phyloP scores from a whole-genome alignment of 2,329 filamentous ascomycete genomes.

The Aureobasidium sp. region DNA sequence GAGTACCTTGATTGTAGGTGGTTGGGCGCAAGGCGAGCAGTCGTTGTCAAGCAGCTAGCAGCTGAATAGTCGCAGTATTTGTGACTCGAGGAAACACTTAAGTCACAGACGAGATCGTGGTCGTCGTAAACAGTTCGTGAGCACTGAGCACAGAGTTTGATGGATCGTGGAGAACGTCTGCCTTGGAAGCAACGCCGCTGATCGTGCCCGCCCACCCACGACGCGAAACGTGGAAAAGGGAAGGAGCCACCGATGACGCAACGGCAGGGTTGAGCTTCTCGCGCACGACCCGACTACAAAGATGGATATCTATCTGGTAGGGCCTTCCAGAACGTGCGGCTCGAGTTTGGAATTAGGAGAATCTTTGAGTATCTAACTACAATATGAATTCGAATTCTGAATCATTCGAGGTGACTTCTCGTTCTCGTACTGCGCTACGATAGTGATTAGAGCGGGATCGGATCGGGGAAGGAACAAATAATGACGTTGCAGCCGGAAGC shows the following conservation, averaged over 20 bases:
- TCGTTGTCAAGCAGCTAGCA: neutral
- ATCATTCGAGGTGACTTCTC: neutral
- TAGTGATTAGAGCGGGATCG: neutral
- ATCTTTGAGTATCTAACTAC: neutral
- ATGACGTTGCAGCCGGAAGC: neutral
- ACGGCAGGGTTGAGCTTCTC: neutral
- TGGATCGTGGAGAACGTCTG: neutral
- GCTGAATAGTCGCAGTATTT: neutral
- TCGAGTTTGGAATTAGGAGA: neutral
- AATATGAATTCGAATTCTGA: neutral
- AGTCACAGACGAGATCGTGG: neutral
- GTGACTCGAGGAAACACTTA: neutral
- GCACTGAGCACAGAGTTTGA: neutral
- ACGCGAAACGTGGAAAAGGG: slow-evolving; percentile 6
- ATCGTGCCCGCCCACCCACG: neutral
- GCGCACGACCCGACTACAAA: neutral
- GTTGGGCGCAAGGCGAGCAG: neutral
- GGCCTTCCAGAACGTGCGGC: neutral
- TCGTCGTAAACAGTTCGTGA: slow-evolving; percentile 1
- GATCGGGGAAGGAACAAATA: neutral
- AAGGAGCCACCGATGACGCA: neutral
- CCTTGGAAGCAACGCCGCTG: slow-evolving; percentile 10
- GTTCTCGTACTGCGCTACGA: neutral
- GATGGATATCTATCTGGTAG: neutral
- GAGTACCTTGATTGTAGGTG: neutral